phyloP scores from a whole-genome alignment of 257 asterid species.

The Gynochthodes officinalis region DNA sequence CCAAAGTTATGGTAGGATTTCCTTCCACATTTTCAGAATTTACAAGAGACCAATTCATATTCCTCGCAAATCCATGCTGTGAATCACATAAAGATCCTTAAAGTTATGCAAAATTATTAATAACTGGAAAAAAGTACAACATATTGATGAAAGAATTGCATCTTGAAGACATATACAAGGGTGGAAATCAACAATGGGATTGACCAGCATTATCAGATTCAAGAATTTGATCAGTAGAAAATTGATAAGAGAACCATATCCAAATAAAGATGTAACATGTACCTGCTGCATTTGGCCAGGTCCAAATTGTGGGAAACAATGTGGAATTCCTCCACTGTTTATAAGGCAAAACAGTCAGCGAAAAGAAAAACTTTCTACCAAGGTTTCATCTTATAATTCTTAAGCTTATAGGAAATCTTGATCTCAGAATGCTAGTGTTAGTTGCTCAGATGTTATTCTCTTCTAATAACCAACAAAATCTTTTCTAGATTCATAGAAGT shows the following conservation, averaged over 20 bases:
- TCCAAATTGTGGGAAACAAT: conserved; percentile 99
- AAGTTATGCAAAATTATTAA: conserved; percentile 19
- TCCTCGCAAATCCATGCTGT: conserved; percentile 99
- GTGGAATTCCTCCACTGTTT: conserved; percentile 94
- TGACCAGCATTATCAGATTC: neutral
- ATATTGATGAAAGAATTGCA: conserved; percentile 4
- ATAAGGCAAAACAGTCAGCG: conserved; percentile 24
- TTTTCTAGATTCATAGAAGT: neutral
- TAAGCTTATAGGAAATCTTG: neutral
- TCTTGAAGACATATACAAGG: neutral
- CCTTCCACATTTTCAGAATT: conserved; percentile 69
- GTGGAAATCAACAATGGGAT: neutral
- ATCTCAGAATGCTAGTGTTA: neutral
- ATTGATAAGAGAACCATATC: neutral
- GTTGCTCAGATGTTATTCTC: neutral
- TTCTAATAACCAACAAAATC: neutral
- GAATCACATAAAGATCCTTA: conserved; percentile 24
- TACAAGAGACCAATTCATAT: conserved; percentile 67
- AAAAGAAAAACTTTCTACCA: neutral
- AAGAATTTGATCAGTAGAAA: neutral
- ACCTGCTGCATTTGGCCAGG: conserved; percentile 98
- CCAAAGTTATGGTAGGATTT: conserved; percentile 69
- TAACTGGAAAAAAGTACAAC: conserved; percentile 15
- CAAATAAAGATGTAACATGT: neutral
- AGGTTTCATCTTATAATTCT: neutral